Evolutionary conservation across 129 eudicot species (phyloP).

Genomic region (Flaveria ramosissima): DNA sequence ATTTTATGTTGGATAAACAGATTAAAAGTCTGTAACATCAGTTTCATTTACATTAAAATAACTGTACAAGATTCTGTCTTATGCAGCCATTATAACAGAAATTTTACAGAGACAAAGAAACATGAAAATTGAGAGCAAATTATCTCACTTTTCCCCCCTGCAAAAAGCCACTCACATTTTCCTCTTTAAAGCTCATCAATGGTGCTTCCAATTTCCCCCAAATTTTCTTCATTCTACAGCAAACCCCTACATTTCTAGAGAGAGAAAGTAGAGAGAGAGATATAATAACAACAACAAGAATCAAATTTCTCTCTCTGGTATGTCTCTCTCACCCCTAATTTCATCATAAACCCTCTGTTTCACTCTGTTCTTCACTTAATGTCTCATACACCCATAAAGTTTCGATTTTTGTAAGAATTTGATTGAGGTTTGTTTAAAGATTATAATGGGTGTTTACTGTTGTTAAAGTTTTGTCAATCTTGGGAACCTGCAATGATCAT

Average conservation of each 20-base stretch:
- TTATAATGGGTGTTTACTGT: conserved; percentile 14
- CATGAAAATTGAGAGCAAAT: conserved; percentile 36
- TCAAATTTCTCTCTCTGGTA: conserved; percentile 22
- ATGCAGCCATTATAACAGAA: conserved; percentile 43
- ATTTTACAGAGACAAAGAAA: conserved; percentile 41
- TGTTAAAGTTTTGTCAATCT: conserved; percentile 27
- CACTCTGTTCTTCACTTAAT: background rate
- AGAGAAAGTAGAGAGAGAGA: conserved; percentile 26
- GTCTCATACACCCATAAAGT: background rate
- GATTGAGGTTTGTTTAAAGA: background rate
- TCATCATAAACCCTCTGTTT: conserved; percentile 7
- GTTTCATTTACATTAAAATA: conserved; percentile 25
- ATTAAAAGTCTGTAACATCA: conserved; percentile 17
- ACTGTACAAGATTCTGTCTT: conserved; percentile 47
- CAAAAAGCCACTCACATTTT: conserved; percentile 34
- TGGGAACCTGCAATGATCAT: conserved; percentile 35
- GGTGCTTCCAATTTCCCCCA: conserved; percentile 20
- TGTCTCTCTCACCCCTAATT: background rate
- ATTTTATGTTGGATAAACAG: conserved; percentile 18
- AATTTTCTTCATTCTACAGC: conserved; percentile 14
- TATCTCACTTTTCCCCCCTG: conserved; percentile 34
- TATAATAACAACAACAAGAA: background rate
- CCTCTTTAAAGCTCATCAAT: conserved; percentile 43
- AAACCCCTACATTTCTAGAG: conserved; percentile 18
- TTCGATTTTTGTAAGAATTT: background rate